phyloP scores from a whole-genome alignment of 116 monocot species.

The Zostera marina region DNA sequence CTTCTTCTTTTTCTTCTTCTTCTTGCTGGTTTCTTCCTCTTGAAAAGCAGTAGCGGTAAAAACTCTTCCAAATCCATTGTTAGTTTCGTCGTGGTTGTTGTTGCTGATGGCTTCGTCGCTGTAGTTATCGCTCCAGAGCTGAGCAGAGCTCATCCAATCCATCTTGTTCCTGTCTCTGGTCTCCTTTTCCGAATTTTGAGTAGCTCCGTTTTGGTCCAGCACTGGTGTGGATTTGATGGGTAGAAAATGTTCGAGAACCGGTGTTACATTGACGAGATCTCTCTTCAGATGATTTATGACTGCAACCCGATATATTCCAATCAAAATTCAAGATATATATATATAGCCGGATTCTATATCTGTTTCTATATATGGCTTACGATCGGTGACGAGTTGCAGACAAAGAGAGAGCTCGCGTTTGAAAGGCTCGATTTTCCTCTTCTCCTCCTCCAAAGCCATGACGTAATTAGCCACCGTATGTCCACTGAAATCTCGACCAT shows the following conservation, averaged over 20 bases:
- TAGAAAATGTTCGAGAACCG: slow-evolving; percentile 61
- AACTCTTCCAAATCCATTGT: slow-evolving; percentile 3
- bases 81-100: slow-evolving; percentile 24
- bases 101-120: background rate
- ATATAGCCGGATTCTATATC: background rate
- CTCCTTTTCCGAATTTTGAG: slow-evolving; percentile 1
- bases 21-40: too few relatives aligned
- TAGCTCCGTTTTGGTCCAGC: background rate
- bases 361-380: slow-evolving; percentile 11
- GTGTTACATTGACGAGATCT: slow-evolving; percentile 36
- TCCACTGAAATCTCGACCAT: background rate
- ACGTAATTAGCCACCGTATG: background rate
- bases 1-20: background rate
- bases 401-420: slow-evolving; percentile 62
- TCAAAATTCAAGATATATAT: background rate
- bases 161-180: slow-evolving; percentile 15
- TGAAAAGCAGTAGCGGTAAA: background rate
- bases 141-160: slow-evolving; percentile 78
- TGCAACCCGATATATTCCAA: slow-evolving; percentile 1
- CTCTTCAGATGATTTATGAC: slow-evolving; percentile 55
- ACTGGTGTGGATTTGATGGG: slow-evolving; percentile 30
- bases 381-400: slow-evolving; percentile 45
- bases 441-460: slow-evolving; percentile 40
- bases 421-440: slow-evolving; percentile 59
- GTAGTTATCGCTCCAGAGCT: slow-evolving; percentile 33